Evolutionary conservation across 495 filamentous ascomycete species (phyloP).

Genomic region (Barbatosphaeria neglecta): DNA sequence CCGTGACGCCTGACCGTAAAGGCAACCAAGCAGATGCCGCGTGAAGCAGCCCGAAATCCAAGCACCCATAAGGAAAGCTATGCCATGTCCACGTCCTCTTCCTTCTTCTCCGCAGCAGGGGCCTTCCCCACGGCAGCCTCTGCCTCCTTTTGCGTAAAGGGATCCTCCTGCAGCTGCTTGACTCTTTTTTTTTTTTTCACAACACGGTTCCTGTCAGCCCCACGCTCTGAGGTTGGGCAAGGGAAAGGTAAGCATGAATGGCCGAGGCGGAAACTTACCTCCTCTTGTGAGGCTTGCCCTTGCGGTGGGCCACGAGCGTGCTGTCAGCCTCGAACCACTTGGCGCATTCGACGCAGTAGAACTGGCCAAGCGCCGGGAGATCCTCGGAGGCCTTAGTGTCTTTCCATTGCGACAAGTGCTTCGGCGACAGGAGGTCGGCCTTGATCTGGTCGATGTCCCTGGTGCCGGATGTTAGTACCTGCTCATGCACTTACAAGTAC

Average conservation of each 20-base stretch:
- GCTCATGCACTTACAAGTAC: no score
- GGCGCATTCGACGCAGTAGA: slow-evolving; percentile 86
- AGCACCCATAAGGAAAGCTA: neutral
- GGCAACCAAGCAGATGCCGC: neutral
- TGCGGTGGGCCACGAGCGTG: slow-evolving; percentile 61
- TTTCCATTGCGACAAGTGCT: slow-evolving; percentile 68
- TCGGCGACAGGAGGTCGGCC: slow-evolving; percentile 60
- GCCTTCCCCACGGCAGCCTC: slow-evolving; percentile 57
- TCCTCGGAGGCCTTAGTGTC: slow-evolving; percentile 72
- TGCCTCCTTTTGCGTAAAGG: slow-evolving; percentile 76
- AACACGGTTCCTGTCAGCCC: no score
- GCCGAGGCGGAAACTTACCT: slow-evolving; percentile 54
- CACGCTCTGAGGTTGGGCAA: no score
- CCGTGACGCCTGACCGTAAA: neutral
- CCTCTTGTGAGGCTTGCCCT: slow-evolving; percentile 86
- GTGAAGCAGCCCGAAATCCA: neutral
- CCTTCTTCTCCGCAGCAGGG: neutral
- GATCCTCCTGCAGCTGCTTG: slow-evolving; percentile 62
- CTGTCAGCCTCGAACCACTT: slow-evolving; percentile 90
- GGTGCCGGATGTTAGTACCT: slow-evolving; percentile 3
- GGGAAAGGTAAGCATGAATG: no score
- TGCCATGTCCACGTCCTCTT: neutral
- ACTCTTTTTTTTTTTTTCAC: no score
- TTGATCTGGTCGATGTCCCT: slow-evolving; percentile 86
- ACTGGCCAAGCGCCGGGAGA: slow-evolving; percentile 68